Evolutionary conservation across 2,329 filamentous ascomycete species (phyloP).

Genomic region (Clathrospora elynae): DNA sequence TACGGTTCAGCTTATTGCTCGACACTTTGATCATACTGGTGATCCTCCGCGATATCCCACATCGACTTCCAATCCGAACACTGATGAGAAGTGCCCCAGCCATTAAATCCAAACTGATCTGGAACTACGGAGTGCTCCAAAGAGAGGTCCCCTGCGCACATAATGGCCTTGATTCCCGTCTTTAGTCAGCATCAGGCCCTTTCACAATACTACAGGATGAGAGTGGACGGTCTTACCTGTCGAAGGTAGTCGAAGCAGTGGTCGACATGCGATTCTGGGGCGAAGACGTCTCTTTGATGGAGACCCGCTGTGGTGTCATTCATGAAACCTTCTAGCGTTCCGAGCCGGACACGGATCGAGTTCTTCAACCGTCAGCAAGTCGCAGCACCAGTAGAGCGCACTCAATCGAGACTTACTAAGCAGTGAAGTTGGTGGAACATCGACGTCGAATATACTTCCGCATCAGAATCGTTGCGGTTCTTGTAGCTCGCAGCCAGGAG

Average conservation of each 20-base stretch:
- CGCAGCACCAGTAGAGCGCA: too few species aligned
- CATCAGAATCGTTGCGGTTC: conserved; percentile 4
- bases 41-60: conserved; percentile 6
- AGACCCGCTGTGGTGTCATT: neutral
- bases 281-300: neutral
- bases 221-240: conserved; percentile 1
- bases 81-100: conserved; percentile 9
- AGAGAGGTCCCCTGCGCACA: conserved; percentile 10
- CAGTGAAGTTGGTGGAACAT: conserved; percentile 14
- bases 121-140: conserved; percentile 8
- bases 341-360: conserved; percentile 5
- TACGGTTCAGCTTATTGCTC: neutral
- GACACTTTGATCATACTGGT: conserved; percentile 1
- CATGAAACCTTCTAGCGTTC: conserved; percentile 5
- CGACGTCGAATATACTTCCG: conserved; percentile 12
- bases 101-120: conserved; percentile 7
- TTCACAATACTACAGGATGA: neutral
- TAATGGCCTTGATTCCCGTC: conserved; percentile 1
- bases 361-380: conserved; percentile 8
- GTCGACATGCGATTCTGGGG: conserved; percentile 8
- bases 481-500: conserved; percentile 10
- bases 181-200: neutral
- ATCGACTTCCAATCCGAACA: conserved; percentile 8
- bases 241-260: conserved; percentile 13
- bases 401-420: conserved; percentile 7